Evolutionary conservation across 2,329 filamentous ascomycete species (phyloP).

Genomic region (Ilyonectria mors-panacis): DNA sequence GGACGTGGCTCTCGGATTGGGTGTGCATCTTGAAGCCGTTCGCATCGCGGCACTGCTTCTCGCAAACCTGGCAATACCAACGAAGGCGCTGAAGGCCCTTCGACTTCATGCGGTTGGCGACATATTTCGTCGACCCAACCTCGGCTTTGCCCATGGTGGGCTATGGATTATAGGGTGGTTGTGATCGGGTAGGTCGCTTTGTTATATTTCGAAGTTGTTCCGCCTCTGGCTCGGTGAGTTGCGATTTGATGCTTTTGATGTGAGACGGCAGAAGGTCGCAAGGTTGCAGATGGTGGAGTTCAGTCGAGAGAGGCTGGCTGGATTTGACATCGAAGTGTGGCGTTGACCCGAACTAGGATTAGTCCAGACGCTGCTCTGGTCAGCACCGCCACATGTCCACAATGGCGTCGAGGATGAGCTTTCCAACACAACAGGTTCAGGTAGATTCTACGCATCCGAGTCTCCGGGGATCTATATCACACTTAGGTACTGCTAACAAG

Average conservation of each 20-base stretch:
- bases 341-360: not conserved
- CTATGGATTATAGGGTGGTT: slow-evolving; percentile 2
- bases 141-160: slow-evolving; percentile 90
- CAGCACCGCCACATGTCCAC: not conserved
- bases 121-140: slow-evolving; percentile 89
- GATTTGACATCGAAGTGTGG: slow-evolving; percentile 2
- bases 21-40: slow-evolving; percentile 95
- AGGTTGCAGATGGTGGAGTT: not conserved
- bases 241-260: not conserved
- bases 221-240: not conserved
- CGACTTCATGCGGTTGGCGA: slow-evolving; percentile 91
- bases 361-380: not conserved
- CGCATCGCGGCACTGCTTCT: slow-evolving; percentile 77
- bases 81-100: slow-evolving; percentile 84
- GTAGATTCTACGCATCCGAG: too few relatives aligned
- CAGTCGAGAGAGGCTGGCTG: not conserved
- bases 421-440: too few relatives aligned
- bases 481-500: too few relatives aligned
- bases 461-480: too few relatives aligned
- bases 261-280: not conserved
- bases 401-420: not conserved
- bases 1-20: slow-evolving; percentile 86
- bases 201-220: not conserved
- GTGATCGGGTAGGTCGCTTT: not conserved
- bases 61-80: slow-evolving; percentile 92